Base-by-base conservation (phyloP, 164 flowering plant species). In the Akebia trifoliata region DNA sequence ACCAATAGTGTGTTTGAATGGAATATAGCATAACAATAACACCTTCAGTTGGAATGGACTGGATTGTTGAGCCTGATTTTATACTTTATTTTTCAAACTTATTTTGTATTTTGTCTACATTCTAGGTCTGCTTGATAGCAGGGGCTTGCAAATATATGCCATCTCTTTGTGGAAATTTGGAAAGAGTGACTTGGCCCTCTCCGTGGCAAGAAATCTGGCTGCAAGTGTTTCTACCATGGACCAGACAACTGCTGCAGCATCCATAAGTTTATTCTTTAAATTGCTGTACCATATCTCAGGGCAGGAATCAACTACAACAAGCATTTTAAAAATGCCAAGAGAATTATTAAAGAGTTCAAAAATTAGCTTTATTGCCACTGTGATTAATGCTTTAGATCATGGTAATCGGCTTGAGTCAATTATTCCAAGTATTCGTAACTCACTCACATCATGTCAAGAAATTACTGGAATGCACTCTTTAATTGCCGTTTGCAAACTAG, bases 91-190 rank as follows among this genome's bases (percentile, higher is more conserved):
- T 28, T 18, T 24, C 50, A 35, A 15, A 54, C 42, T 34, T n/a
- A 22, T 24, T 37, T 18, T 2, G 21, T 44, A 46, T 59, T 55
- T 50, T 69, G 26, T 54, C 48, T 22, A 32, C 30, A 17, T 72
- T 59, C 29, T 67, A 90, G 98, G 91, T 64, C 53, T 74, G 66
- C 97, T 93, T 63, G 87, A 85, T 69, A 53, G 53, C 21, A 71
- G 68, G 64, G 79, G 84, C 48, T 66, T 84, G 62, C 95, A 85
- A 52, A 67, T 90, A 75, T 87, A 90, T 80, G 96, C 92, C 50
- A 34, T 85, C 57, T 79, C 82, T 15, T 61, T 85, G 50, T 90
- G 88, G 88, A 44, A 76, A 71, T 82, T 87, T 62, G 97, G 97
- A 32, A 70, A 78, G 65, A 71, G 63, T 44, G 86, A 85, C 12